Evolutionary conservation across 352 stramenopile genomes (phyloP), one percentile per base, ranked within the genome.

Genomic region (Globisporangium viniferum): DNA sequence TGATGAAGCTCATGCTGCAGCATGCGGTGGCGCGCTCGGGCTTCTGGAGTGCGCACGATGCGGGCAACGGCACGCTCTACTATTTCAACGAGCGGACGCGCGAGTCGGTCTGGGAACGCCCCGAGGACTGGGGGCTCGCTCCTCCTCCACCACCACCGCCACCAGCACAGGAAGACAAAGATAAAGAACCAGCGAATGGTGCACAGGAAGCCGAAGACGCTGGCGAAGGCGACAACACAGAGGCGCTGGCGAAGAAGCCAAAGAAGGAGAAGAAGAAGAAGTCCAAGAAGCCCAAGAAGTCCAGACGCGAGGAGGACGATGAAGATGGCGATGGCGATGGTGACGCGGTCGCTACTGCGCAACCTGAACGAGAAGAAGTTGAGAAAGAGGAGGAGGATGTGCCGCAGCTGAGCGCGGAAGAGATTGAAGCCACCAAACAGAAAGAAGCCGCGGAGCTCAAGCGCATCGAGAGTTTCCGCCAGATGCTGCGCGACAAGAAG

Each of bases 1-100:
- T 94, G 85, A 95, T 93, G 87, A 80, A 85, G 74, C 78, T 92
- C 27, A 95, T 95, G 85, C 73, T 95, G 62, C 73, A 90, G 66
- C 74, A 88, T 33, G 84, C 85, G 0, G 70, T 93, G 18, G 87
- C 79, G 62, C 81, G 78, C 61, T 93, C 81, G 0, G 82, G 80
- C 14, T 59, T 61, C n/a, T 95, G 87, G 87, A 90, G 75, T 8
- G 87, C 82, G 14, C 85, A 93, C 58, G 84, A 91, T 51, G 71
- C 86, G 0, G 85, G 84, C 29, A 84, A 90, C 36, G 87, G 81
- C 2, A 89, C 84, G 49, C 66, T 93, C 27, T 95, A 93, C 61
- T 95, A 93, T 66, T 93, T 93, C 62, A 90, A 95, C 55, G 66
- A 81, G 5, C 88, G 84, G 64, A 90, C 84, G 6, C 80, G 81